Percentiles rank a stretch among this genome's conserved stretches.
These are phyloP conservation scores for Ciborinia camelliae DNA, from an alignment of 2,329 filamentous ascomycete species.

Conservation along the genomic window DNA sequence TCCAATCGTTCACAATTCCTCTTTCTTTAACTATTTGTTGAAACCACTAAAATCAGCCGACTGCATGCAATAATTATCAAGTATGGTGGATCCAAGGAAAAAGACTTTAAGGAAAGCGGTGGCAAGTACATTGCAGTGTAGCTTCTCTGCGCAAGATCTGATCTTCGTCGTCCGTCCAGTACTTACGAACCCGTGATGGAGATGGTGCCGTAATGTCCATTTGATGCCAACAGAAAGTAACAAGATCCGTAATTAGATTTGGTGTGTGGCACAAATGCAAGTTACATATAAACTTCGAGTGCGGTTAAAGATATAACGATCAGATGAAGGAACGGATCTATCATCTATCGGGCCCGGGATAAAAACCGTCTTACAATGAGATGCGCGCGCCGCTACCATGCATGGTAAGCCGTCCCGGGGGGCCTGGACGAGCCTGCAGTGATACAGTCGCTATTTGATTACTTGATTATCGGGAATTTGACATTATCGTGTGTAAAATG, in stretches of 20 bases:
- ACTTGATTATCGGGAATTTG: constrained; percentile 1
- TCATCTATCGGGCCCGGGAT: constrained; percentile 12
- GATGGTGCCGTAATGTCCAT: constrained; percentile 12
- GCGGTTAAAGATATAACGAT: constrained; percentile 12
- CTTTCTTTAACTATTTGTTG: constrained; percentile 5
- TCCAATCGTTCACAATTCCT: constrained; percentile 16
- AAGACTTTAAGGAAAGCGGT: background rate
- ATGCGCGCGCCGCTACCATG: background rate
- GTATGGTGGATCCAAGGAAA: background rate
- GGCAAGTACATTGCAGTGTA: constrained; percentile 12
- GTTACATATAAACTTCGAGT: constrained; percentile 13
- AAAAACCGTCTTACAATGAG: constrained; percentile 6
- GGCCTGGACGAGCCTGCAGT: constrained; percentile 8
- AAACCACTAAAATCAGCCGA: background rate
- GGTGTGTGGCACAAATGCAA: constrained; percentile 15
- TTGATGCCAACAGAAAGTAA: constrained; percentile 11
- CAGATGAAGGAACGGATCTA: constrained; percentile 13
- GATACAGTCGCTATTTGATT: constrained; percentile 2
- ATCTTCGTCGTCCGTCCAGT: constrained; percentile 14
- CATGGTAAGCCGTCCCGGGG: constrained; percentile 9
- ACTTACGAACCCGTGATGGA: constrained; percentile 13
- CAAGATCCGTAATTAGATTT: constrained; percentile 14
- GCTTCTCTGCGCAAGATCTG: constrained; percentile 15
- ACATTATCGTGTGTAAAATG: constrained; percentile 2
- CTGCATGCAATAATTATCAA: background rate